Percentiles rank a stretch among this genome's conserved stretches.
These are phyloP conservation scores for Starmerella sp. DNA, from an alignment of 805 yeast genomes.

Conservation along the genomic window DNA sequence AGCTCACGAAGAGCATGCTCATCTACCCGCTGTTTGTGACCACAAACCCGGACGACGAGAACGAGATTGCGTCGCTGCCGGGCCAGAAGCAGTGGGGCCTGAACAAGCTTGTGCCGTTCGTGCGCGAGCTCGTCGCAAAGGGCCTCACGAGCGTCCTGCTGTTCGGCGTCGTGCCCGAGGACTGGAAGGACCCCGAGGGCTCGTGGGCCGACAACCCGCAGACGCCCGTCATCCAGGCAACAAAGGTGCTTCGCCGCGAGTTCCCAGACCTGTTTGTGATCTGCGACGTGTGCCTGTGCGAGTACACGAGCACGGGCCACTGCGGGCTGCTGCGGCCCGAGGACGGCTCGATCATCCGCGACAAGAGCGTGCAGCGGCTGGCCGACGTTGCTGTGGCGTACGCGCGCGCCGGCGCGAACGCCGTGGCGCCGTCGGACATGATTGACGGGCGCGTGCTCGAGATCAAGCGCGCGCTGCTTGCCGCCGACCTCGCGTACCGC, in stretches of 20 bases:
- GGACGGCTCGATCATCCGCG: conserved; percentile 76
- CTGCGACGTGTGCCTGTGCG: conserved; percentile 95
- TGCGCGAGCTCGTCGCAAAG: conserved; percentile 55
- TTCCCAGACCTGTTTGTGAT: conserved; percentile 80
- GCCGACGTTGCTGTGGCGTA: conserved; percentile 93
- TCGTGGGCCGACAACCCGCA: conserved; percentile 91
- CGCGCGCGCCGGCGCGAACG: conserved; percentile 90
- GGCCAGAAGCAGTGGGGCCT: conserved; percentile 80
- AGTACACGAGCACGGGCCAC: conserved; percentile 95
- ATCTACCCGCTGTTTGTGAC: conserved; percentile 84
- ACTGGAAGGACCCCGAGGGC: conserved; percentile 69
- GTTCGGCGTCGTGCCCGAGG: conserved; percentile 75
- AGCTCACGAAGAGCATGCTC: conserved; percentile 74
- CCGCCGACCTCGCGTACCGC: conserved; percentile 72
- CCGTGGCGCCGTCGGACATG: conserved; percentile 97
- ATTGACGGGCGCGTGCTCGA: conserved; percentile 88
- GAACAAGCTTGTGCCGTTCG: conserved; percentile 63
- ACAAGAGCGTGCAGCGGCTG: conserved; percentile 61
- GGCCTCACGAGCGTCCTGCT: conserved; percentile 79
- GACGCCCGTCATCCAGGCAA: conserved; percentile 84
- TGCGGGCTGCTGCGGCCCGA: conserved; percentile 77
- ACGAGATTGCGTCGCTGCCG: conserved; percentile 63
- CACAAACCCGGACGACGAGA: conserved; percentile 71
- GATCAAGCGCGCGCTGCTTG: conserved; percentile 73
- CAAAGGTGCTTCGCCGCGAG: conserved; percentile 46